Base-by-base conservation (phyloP, 306 rosid species). In the Fragaria vesca region DNA sequence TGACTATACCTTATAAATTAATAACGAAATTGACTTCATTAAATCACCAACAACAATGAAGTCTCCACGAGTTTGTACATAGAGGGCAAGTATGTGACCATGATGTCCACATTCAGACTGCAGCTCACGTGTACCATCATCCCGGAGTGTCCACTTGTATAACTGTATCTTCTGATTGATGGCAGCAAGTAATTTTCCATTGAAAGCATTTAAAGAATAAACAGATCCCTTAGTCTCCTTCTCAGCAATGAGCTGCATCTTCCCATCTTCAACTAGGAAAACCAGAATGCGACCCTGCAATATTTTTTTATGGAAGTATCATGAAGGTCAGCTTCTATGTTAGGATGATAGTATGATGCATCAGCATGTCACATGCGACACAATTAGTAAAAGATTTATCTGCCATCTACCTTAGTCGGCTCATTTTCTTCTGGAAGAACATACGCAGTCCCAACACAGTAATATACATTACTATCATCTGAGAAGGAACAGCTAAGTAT, bases 21-120 rank as follows among this genome's bases (percentile, higher is more conserved):
- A 83, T 86, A 94, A 79, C 18, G 97, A 94, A 78, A 94, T 85
- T 13, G 98, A 94, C 90, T 94, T 94, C 98, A 94, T 94, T 55
- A 94, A 73, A 84, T 94, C 98, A 68, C 98, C 98, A n/a, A 94
- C 98, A 63, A 94, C 96, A 8, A 94, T 94, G 86, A 96, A 96
- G 86, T 96, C 99, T 18, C 99, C 99, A 75, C 99, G 88, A 65
- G 99, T 96, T 83, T 96, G 97, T 43, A 93, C 96, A 61, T 90
- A 96, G n/a, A 96, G 97, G 51, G 99, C 99, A 69, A 96, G 87
- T 83, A 96, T 93, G 85, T 96, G 99, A 52, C 99, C 99, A 46
- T 96, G 99, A 81, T 96, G 99, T 77, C 99, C 99, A 79, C 99
- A 96, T 84, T 96, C 99, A 60, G 99, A 96, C 80, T 96, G 99